These are phyloP conservation scores for Brasenia schreberi DNA, from an alignment of 164 flowering plant genomes.

Conservation along the genomic window DNA sequence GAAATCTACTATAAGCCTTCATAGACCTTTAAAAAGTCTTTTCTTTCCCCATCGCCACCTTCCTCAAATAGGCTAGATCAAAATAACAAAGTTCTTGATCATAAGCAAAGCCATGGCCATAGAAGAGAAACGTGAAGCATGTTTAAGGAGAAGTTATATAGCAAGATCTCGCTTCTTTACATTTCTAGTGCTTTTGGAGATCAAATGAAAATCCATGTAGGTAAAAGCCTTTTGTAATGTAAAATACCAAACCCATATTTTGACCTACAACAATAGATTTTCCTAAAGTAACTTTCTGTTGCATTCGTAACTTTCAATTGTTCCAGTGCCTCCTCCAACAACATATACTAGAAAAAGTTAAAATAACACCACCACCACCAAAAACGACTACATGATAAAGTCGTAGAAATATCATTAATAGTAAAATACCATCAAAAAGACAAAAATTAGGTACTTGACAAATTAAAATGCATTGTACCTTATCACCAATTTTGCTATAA, in stretches of 20 bases:
- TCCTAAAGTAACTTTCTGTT: too few relatives aligned
- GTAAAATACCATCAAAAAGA: not conserved
- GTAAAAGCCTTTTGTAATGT: conserved; percentile 80
- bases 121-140: too few relatives aligned
- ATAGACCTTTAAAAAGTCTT: conserved; percentile 90
- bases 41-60: conserved; percentile 99
- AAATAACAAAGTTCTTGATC: too few relatives aligned
- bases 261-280: conserved; percentile 98
- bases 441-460: not conserved
- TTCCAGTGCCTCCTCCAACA: conserved; percentile 79
- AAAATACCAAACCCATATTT: conserved; percentile 97
- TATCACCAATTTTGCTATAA: conserved; percentile 75
- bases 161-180: conserved; percentile 61
- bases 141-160: too few relatives aligned
- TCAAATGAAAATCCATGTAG: conserved; percentile 93
- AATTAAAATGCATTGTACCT: conserved; percentile 25
- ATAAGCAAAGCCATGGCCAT: too few relatives aligned
- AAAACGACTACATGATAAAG: too few relatives aligned
- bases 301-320: conserved; percentile 92
- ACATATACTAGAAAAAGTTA: conserved; percentile 1
- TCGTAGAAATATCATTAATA: not conserved
- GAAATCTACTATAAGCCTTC: conserved; percentile 95
- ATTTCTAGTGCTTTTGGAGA: conserved; percentile 88
- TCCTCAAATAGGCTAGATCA: conserved; percentile 81
- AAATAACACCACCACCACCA: too few relatives aligned